Percentiles rank a stretch among this genome's conserved stretches.
These are phyloP conservation scores for Malus sieversii DNA, from an alignment of 306 rosid species.

Conservation along the genomic window DNA sequence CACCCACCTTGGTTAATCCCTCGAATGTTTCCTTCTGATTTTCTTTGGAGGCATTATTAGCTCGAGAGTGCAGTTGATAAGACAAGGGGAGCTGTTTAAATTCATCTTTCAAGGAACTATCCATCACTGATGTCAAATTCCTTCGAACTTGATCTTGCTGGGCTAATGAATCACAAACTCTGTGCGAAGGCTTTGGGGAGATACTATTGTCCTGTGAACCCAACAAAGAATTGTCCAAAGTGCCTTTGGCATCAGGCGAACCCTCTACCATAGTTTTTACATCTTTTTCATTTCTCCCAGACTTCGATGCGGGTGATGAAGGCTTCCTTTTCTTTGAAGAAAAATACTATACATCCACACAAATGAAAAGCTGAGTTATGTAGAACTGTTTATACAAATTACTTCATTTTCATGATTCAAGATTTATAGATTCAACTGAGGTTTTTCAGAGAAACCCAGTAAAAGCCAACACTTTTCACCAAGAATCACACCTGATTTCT, in stretches of 20 bases:
- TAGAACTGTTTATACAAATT: not conserved
- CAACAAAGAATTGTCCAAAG: slow-evolving; percentile 54
- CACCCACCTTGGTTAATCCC: slow-evolving; percentile 12
- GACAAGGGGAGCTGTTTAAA: slow-evolving; percentile 15
- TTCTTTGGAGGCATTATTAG: slow-evolving; percentile 16
- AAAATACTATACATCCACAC: slow-evolving; percentile 48
- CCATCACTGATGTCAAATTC: slow-evolving; percentile 42
- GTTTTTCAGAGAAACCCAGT: not conserved
- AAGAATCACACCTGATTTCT: not conserved
- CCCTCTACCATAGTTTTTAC: slow-evolving; percentile 34
- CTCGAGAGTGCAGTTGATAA: slow-evolving; percentile 14
- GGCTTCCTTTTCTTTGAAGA: slow-evolving; percentile 77
- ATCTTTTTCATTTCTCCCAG: slow-evolving; percentile 45
- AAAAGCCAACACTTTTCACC: not conserved
- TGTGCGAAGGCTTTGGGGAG: slow-evolving; percentile 5
- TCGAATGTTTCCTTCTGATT: slow-evolving; percentile 5
- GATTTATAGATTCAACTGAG: not conserved
- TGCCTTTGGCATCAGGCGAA: slow-evolving; percentile 66
- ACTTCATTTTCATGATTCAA: not conserved
- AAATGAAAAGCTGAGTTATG: not conserved
- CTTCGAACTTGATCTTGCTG: slow-evolving; percentile 39
- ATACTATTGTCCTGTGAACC: slow-evolving; percentile 39
- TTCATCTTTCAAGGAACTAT: slow-evolving; percentile 31
- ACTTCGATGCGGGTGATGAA: slow-evolving; percentile 43
- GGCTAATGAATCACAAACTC: slow-evolving; percentile 9